Conservation (phyloP, 371 early-diverging fungal species). For the Mucor circinelloides region DNA sequence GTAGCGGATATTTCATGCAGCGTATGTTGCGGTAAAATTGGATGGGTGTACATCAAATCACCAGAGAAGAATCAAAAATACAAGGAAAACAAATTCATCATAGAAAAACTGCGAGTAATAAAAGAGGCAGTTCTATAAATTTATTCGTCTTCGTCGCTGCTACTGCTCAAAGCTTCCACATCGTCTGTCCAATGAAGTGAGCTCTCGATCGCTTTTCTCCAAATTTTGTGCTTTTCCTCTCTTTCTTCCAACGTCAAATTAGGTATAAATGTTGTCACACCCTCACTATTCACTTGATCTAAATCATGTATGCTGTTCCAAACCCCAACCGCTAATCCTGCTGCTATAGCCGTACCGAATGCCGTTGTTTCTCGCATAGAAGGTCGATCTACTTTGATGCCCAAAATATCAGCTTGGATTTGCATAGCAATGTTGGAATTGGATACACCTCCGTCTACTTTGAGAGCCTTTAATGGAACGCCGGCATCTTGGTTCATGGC, state of each 20-base stretch:
- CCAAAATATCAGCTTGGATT: slow-evolving; percentile 87
- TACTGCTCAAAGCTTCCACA: slow-evolving; percentile 8
- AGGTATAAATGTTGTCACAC: slow-evolving; percentile 46
- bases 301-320: slow-evolving; percentile 58
- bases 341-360: slow-evolving; percentile 94
- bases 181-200: slow-evolving; percentile 64
- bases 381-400: slow-evolving; percentile 84
- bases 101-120: slow-evolving; percentile 63
- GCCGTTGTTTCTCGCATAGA: slow-evolving; percentile 94
- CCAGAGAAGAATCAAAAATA: slow-evolving; percentile 73
- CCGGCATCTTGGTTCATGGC: slow-evolving; percentile 85
- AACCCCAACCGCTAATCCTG: slow-evolving; percentile 84
- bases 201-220: slow-evolving; percentile 86
- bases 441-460: slow-evolving; percentile 94
- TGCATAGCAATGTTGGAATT: slow-evolving; percentile 92
- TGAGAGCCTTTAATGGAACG: slow-evolving; percentile 63
- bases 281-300: slow-evolving; percentile 39
- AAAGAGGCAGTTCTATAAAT: slow-evolving; percentile 36
- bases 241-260: slow-evolving; percentile 56
- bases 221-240: slow-evolving; percentile 65
- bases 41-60: slow-evolving; percentile 65
- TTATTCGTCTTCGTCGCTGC: slow-evolving; percentile 8
- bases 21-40: slow-evolving; percentile 49
- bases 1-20: slow-evolving; percentile 77
- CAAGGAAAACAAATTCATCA: slow-evolving; percentile 80